Base-by-base conservation (phyloP, 2,329 filamentous ascomycete species). In the Colletotrichum gigasporum region DNA sequence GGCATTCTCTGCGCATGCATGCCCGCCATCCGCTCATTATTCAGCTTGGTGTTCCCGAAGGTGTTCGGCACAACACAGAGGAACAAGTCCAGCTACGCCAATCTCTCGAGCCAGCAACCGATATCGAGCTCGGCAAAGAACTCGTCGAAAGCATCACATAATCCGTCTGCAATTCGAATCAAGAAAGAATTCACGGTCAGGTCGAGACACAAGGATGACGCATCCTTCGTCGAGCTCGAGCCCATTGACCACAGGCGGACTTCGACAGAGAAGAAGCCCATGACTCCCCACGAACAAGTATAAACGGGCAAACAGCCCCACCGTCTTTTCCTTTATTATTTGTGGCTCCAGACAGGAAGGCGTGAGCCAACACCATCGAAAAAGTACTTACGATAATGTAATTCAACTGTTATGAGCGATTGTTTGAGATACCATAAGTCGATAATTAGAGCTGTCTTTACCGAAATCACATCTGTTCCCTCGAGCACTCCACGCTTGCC, bases 41-140 rank as follows among this genome's bases (percentile, higher is more conserved):
- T 75, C 42, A 69, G 72, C 35, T 64, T 71, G 34, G 75, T 74
- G 70, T 74, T 77, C 67, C 78, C 77, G 35, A 65, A 66, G 10
- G 58, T 75, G 48, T 79, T 79, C 45, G 68, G 69, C 51, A 71
- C 42, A 12, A 64, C 64, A 70, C 75, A 61, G 22, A 26, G 22
- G 18, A 69, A 47, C 50, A 62, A 53, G 32, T 61, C 56, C 26
- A 47, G 20, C 34, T 64, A 64, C 56, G 61, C 47, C 41, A 61
- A 64, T 12, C 14, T 64, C n/a, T 61, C 55, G 16, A 34, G 41
- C 7, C 58, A 42, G 32, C 18, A 32, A n/a, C n/a, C n/a, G n/a
- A n/a, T n/a, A n/a, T n/a, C n/a, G n/a, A n/a, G n/a, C n/a, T n/a
- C n/a, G n/a, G 20, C 53, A n/a, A 41, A 11, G n/a, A 39, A 9